phyloP scores from a whole-genome alignment of 2,329 filamentous ascomycete species.

The Pseudogymnoascus sp. region DNA sequence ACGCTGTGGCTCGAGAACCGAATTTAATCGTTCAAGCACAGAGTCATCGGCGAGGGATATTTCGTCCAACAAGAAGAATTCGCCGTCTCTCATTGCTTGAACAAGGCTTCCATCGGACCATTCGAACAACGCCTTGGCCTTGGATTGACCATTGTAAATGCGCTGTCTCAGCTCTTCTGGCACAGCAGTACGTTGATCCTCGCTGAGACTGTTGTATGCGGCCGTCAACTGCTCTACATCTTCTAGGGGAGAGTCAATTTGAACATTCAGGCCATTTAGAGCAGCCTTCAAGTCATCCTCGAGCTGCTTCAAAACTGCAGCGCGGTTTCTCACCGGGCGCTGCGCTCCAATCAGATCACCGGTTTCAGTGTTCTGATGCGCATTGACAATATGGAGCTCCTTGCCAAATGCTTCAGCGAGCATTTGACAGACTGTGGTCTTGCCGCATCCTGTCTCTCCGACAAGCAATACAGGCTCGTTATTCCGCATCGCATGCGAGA shows the following conservation, averaged over 20 bases:
- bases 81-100: constrained; percentile 81
- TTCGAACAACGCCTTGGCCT: constrained; percentile 82
- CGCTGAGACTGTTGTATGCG: constrained; percentile 37
- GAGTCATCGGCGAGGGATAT: constrained; percentile 98
- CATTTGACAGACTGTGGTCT: constrained; percentile 92
- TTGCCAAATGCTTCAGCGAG: constrained; percentile 72
- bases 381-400: constrained; percentile 82
- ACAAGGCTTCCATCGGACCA: constrained; percentile 94
- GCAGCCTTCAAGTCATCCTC: constrained; percentile 48
- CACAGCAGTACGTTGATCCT: constrained; percentile 32
- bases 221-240: constrained; percentile 47
- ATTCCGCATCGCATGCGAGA: constrained; percentile 77
- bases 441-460: constrained; percentile 94
- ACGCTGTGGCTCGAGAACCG: constrained; percentile 81
- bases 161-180: constrained; percentile 26
- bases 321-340: constrained; percentile 78
- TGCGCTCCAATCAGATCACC: constrained; percentile 96
- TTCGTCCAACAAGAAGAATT: constrained; percentile 91
- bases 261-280: constrained; percentile 31
- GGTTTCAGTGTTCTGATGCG: constrained; percentile 96
- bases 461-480: constrained; percentile 92
- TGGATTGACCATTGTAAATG: constrained; percentile 43
- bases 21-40: constrained; percentile 91
- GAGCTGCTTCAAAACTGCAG: constrained; percentile 59
- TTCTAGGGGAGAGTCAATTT: constrained; percentile 47